These are phyloP conservation scores for Rhizopogon sp. DNA, from an alignment of 768 basidiomycete genomes.

Conservation along the genomic window DNA sequence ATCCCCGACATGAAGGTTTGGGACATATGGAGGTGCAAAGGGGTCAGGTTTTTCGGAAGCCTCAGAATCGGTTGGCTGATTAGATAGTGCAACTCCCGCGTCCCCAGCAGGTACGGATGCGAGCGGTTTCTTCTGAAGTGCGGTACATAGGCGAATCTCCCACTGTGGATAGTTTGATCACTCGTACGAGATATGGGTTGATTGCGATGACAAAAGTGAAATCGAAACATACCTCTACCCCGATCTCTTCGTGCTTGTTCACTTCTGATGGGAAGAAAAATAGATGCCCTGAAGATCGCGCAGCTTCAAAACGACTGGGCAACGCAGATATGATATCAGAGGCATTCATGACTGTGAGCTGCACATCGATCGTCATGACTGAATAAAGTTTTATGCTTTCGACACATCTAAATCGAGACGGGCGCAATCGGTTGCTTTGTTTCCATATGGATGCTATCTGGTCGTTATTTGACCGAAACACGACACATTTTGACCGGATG, in stretches of 20 bases:
- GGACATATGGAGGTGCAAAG: slow-evolving; percentile 83
- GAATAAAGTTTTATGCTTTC: too few relatives aligned
- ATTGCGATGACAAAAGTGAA: neutral
- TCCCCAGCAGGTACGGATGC: slow-evolving; percentile 41
- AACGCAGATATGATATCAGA: slow-evolving; percentile 53
- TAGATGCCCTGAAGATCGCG: slow-evolving; percentile 58
- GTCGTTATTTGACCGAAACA: too few relatives aligned
- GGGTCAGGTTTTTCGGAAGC: slow-evolving; percentile 48
- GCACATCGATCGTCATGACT: neutral
- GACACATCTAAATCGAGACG: neutral
- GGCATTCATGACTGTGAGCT: slow-evolving; percentile 5
- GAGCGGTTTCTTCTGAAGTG: slow-evolving; percentile 72
- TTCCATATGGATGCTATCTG: too few relatives aligned
- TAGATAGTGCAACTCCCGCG: slow-evolving; percentile 17
- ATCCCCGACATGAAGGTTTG: slow-evolving; percentile 72
- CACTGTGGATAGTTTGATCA: slow-evolving; percentile 46
- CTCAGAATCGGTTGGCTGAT: slow-evolving; percentile 13
- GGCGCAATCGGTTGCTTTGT: neutral
- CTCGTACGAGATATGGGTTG: neutral
- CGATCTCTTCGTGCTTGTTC: slow-evolving; percentile 53
- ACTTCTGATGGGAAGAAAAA: slow-evolving; percentile 76
- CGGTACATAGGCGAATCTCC: slow-evolving; percentile 81
- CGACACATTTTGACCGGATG: too few relatives aligned
- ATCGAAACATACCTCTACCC: slow-evolving; percentile 50
- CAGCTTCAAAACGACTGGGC: slow-evolving; percentile 51